Conservation (phyloP, 192 early-diverging fungal genomes). For the Kappamyces sp. region DNA sequence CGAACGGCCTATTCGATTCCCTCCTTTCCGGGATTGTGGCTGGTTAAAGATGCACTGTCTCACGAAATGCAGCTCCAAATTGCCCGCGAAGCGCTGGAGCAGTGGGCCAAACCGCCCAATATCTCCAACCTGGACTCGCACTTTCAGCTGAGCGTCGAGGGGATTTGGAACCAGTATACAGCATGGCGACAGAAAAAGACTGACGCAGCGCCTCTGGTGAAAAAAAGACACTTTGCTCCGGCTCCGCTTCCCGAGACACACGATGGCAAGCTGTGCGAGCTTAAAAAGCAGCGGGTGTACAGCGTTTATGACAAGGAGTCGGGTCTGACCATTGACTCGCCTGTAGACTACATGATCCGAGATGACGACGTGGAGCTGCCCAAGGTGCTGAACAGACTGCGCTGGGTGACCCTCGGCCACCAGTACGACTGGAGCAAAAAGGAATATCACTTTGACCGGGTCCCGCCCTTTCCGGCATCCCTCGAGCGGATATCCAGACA, state of each 20-base stretch:
- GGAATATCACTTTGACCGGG: slow-evolving; percentile 66
- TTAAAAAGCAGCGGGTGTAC: slow-evolving; percentile 4
- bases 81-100: slow-evolving; percentile 65
- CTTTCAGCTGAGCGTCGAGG: slow-evolving; percentile 58
- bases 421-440: slow-evolving; percentile 61
- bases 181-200: slow-evolving; percentile 2
- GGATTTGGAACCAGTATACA: slow-evolving; percentile 55
- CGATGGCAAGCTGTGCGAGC: slow-evolving; percentile 2
- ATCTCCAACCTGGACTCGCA: slow-evolving; percentile 86
- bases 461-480: slow-evolving; percentile 62
- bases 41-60: slow-evolving; percentile 76
- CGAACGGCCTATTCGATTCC: slow-evolving; percentile 31
- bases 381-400: slow-evolving; percentile 23
- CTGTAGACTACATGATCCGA: slow-evolving; percentile 26
- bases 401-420: slow-evolving; percentile 48
- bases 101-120: slow-evolving; percentile 75
- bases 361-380: slow-evolving; percentile 20
- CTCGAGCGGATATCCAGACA: slow-evolving; percentile 54
- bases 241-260: background rate
- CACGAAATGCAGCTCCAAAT: slow-evolving; percentile 61
- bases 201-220: background rate
- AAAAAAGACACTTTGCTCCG: slow-evolving; percentile 1
- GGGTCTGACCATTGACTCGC: slow-evolving; percentile 35
- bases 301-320: background rate
- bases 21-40: slow-evolving; percentile 57